Base-by-base conservation (phyloP, 257 asterid genomes). In the Eucommia ulmoides region DNA sequence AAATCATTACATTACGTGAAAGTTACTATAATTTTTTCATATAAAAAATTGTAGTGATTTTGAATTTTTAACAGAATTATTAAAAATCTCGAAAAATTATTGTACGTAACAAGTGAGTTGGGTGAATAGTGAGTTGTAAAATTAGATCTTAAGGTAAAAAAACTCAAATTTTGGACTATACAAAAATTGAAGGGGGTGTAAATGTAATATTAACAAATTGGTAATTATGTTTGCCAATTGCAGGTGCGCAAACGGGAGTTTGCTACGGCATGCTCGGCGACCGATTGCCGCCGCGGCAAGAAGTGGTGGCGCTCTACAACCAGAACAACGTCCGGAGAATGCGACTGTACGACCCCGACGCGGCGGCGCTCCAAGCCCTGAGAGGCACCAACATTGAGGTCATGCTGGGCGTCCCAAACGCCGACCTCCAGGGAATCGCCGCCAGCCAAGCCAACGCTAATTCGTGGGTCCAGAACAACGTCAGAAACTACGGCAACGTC, bases 321-420 rank as follows among this genome's bases (percentile, higher is more conserved):
- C 53, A 56, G 2, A 23, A 71, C 65, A 53, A 58, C 59, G 63
- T 71, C 25, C 45, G 23, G 5, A 20, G 73, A 7, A 63, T 71
- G 74, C 22, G 68, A 49, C 56, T 71, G 14, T 66, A 66, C 65
- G 73, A 63, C 19, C 60, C 73, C 0, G 18, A 54, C 62, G 15
- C 22, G 19, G 59, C 35, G 0, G 48, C 65, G 2, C 71, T 67
- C 46, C 48, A 56, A 22, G 72, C 74, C 12, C 68, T 72, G 15
- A 21, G 53, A 1, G 75, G 70, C 55, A 56, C 79, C 66, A 22
- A 44, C 61, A 67, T 72, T 20, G 69, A 67, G 41, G 33, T 67
- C 56, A 56, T 58, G 8, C 50, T 72, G 1, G 73, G 73, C 2
- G 53, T 64, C 20, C 75, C 57, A 0, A 67, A 67, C 62, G 0